Evolutionary conservation across 2,329 filamentous ascomycete species (phyloP).

Genomic region (Colletotrichum kahawae): DNA sequence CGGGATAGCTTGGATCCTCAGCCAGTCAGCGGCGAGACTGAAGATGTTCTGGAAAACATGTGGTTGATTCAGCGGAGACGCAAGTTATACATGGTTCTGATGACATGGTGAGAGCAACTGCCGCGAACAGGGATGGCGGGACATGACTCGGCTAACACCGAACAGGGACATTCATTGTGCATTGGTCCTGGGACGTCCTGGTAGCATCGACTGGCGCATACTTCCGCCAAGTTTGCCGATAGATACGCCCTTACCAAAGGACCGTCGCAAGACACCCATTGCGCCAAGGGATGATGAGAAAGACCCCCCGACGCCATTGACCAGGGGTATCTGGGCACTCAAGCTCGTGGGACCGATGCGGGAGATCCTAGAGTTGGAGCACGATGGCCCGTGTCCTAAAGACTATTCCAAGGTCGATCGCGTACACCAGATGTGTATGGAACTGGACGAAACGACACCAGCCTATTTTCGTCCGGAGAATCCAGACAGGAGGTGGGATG

Average conservation of each 20-base stretch:
- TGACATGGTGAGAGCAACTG: constrained; percentile 36
- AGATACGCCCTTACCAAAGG: constrained; percentile 54
- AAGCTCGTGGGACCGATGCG: constrained; percentile 53
- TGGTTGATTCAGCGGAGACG: constrained; percentile 64
- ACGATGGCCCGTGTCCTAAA: constrained; percentile 58
- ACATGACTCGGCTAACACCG: constrained; percentile 15
- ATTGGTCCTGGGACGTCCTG: constrained; percentile 59
- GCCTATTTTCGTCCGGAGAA: constrained; percentile 58
- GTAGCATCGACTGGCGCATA: constrained; percentile 56
- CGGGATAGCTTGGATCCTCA: constrained; percentile 57
- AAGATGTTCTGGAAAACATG: constrained; percentile 58
- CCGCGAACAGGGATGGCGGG: constrained; percentile 2
- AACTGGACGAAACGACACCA: constrained; percentile 54
- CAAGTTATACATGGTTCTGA: constrained; percentile 58
- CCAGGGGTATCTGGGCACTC: constrained; percentile 56
- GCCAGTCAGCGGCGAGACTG: constrained; percentile 48
- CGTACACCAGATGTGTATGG: constrained; percentile 56
- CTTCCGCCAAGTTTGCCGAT: constrained; percentile 55
- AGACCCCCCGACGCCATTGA: constrained; percentile 63
- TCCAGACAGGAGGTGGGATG: constrained; percentile 62
- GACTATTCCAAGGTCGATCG: constrained; percentile 59
- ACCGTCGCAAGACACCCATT: constrained; percentile 53
- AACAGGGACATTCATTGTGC: constrained; percentile 61
- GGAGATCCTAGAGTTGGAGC: constrained; percentile 60
- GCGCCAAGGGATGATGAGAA: constrained; percentile 46